Evolutionary conservation across 2,329 filamentous ascomycete species (phyloP).

Genomic region (Trichoderma brevicompactum): DNA sequence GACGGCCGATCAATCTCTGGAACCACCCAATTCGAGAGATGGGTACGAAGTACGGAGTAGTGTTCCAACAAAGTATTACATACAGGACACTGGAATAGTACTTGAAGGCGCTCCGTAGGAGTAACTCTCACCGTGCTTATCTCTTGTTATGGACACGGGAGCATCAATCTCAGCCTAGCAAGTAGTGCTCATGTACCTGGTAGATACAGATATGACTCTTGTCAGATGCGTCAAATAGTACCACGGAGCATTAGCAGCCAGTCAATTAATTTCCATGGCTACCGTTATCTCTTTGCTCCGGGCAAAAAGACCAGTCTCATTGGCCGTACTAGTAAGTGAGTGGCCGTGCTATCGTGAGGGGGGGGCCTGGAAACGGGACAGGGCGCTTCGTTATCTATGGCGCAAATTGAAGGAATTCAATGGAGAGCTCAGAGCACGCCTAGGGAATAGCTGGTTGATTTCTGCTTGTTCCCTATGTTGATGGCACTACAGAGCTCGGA

Average conservation of each 20-base stretch:
- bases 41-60: too few species aligned
- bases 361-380: slow-evolving; percentile 3
- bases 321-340: background rate
- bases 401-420: slow-evolving; percentile 18
- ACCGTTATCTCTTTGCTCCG: slow-evolving; percentile 10
- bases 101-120: background rate
- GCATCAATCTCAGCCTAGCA: background rate
- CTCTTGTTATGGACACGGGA: background rate
- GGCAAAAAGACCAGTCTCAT: background rate
- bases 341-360: background rate
- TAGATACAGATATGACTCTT: slow-evolving; percentile 6
- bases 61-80: background rate
- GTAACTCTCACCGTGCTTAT: background rate
- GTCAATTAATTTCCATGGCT: background rate
- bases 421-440: background rate
- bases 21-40: background rate
- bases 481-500: background rate
- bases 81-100: too few species aligned
- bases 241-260: slow-evolving; percentile 5
- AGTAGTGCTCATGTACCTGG: background rate
- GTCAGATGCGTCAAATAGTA: slow-evolving; percentile 2
- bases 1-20: slow-evolving; percentile 8
- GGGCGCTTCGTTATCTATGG: slow-evolving; percentile 26
- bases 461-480: background rate
- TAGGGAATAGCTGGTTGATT: background rate